A percentile compares a stretch with the other conserved stretches of the same genome.
Conservation (phyloP, 495 filamentous ascomycete species). For the Cladorrhinum samala region DNA sequence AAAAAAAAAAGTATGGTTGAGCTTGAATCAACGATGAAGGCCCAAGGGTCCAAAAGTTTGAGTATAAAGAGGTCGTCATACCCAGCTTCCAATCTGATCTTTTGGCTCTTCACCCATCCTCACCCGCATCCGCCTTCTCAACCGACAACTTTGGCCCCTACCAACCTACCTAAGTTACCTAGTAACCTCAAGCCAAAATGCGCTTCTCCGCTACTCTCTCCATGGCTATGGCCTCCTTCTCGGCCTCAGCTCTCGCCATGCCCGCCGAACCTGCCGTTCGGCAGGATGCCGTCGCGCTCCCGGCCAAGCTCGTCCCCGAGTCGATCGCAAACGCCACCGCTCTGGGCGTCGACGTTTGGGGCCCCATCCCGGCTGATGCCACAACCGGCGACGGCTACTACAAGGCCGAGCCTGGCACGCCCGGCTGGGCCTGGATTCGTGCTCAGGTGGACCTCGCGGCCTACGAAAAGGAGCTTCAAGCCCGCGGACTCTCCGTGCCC, state of each 20-base stretch:
- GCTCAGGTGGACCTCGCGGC: neutral
- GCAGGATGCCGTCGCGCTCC: neutral
- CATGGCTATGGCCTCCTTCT: neutral
- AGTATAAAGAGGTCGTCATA: too few species aligned
- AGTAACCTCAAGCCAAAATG: neutral
- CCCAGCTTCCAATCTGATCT: too few species aligned
- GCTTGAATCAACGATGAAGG: too few species aligned
- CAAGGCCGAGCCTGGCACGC: neutral
- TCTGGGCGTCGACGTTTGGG: neutral
- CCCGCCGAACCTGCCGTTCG: neutral
- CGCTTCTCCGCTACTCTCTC: neutral
- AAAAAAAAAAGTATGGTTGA: too few species aligned
- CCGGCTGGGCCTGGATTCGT: neutral
- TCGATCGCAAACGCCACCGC: neutral
- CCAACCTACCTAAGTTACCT: too few species aligned
- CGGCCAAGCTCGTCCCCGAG: neutral
- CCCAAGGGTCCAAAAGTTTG: too few species aligned
- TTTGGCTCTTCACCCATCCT: too few species aligned
- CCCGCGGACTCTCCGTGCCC: neutral
- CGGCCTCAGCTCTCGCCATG: neutral
- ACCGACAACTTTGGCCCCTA: too few species aligned
- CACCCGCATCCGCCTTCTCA: too few species aligned
- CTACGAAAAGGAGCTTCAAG: neutral
- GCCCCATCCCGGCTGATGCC: neutral
- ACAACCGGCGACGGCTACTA: neutral